Conservation (phyloP, 768 basidiomycete species). For the Boletus barrowsii region DNA sequence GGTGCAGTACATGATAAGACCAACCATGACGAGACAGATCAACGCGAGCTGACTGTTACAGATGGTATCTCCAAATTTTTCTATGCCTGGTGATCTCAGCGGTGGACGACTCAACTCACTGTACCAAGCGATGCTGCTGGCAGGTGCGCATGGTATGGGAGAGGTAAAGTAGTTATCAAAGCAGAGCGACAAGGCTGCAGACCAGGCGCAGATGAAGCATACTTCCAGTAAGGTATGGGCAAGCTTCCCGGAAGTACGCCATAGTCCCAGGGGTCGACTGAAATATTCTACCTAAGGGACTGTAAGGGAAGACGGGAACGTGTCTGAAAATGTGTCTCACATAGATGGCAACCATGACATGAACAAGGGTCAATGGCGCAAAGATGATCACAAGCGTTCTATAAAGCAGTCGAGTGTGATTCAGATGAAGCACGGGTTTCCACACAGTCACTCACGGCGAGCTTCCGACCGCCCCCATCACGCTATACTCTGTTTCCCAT, state of each 20-base stretch:
- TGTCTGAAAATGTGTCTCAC: constrained; percentile 41
- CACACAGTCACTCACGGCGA: constrained; percentile 59
- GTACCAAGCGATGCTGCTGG: constrained; percentile 68
- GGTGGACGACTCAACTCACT: constrained; percentile 52
- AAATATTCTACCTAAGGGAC: constrained; percentile 80
- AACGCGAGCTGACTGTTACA: constrained; percentile 77
- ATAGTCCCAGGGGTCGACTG: constrained; percentile 86
- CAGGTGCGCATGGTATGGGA: constrained; percentile 68
- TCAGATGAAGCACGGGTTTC: neutral
- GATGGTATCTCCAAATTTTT: constrained; percentile 52
- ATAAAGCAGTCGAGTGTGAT: neutral
- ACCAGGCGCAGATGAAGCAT: constrained; percentile 92
- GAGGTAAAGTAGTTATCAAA: constrained; percentile 95
- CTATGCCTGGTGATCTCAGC: constrained; percentile 30
- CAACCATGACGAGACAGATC: constrained; percentile 73
- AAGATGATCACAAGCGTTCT: constrained; percentile 85
- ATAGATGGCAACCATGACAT: constrained; percentile 85
- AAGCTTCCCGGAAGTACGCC: constrained; percentile 84
- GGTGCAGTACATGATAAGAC: constrained; percentile 76
- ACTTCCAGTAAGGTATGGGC: constrained; percentile 86
- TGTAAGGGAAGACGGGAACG: constrained; percentile 18
- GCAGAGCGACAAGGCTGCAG: constrained; percentile 79
- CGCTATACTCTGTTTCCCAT: constrained; percentile 46
- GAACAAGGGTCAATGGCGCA: constrained; percentile 75
- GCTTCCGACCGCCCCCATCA: constrained; percentile 74